Evolutionary conservation across 1,139 yeast genomes (phyloP).

Genomic region (Kodamaea arcana): DNA sequence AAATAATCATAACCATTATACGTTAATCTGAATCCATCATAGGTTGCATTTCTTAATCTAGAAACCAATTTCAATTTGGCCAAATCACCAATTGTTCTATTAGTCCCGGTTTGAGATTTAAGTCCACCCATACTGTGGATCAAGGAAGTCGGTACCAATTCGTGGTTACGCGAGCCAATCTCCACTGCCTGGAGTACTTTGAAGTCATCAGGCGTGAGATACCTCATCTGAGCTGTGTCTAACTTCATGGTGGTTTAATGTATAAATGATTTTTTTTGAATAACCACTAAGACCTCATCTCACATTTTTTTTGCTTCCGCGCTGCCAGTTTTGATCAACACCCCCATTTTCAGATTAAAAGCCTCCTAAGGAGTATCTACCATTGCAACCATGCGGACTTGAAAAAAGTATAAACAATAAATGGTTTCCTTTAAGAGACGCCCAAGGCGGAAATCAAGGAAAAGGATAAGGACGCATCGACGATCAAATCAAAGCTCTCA

Average conservation of each 20-base stretch:
- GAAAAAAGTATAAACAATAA: not conserved
- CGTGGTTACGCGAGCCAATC: conserved; percentile 88
- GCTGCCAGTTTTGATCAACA: not conserved
- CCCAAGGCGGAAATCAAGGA: not conserved
- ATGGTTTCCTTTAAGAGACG: not conserved
- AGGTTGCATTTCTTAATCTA: conserved; percentile 75
- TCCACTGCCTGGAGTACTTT: conserved; percentile 86
- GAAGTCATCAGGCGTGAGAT: conserved; percentile 85
- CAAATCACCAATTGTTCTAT: conserved; percentile 74
- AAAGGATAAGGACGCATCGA: no score
- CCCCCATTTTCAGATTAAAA: not conserved
- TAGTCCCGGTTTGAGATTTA: conserved; percentile 72
- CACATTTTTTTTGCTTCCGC: conserved; percentile 3
- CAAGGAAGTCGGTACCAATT: conserved; percentile 85
- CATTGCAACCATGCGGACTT: not conserved
- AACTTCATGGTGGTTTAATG: conserved; percentile 59
- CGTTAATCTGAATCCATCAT: conserved; percentile 89
- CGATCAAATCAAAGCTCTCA: not conserved
- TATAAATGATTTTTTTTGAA: conserved; percentile 3
- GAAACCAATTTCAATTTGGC: conserved; percentile 82
- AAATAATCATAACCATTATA: conserved; percentile 89
- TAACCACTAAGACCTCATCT: conserved; percentile 8
- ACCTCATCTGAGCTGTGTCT: conserved; percentile 91
- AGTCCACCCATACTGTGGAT: conserved; percentile 78
- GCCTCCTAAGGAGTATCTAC: not conserved